A percentile compares a stretch with the other conserved stretches of the same genome.
Conservation (phyloP, 257 asterid genomes). For the Primulina tabacum region DNA sequence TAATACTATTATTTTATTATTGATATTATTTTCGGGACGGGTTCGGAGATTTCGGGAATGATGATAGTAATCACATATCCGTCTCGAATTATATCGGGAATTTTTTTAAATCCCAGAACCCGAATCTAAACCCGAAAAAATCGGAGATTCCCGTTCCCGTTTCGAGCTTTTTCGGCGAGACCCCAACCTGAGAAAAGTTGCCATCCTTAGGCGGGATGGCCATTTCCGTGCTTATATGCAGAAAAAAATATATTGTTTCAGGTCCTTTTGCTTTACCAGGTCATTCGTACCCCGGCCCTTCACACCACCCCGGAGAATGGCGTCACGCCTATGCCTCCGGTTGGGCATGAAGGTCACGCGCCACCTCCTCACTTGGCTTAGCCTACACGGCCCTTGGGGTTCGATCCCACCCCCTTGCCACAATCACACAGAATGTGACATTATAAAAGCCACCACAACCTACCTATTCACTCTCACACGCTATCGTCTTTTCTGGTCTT, state of each 20-base stretch:
- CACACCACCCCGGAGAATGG: not conserved
- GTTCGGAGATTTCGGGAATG: too few species aligned
- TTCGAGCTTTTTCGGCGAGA: too few species aligned
- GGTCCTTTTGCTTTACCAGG: not conserved
- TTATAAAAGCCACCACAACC: constrained; percentile 19
- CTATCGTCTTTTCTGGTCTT: not conserved
- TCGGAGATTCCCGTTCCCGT: too few species aligned
- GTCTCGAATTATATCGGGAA: too few species aligned
- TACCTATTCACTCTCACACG: constrained; percentile 15
- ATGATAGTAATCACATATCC: too few species aligned
- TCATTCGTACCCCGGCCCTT: not conserved
- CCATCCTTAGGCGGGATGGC: too few species aligned
- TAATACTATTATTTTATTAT: too few species aligned
- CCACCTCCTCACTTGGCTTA: not conserved
- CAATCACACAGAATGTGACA: constrained; percentile 1
- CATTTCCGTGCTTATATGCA: not conserved
- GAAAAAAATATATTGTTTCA: not conserved
- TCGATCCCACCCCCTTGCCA: not conserved
- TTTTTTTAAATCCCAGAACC: too few species aligned
- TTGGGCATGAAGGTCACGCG: not conserved
- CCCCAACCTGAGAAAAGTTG: too few species aligned
- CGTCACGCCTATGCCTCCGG: not conserved
- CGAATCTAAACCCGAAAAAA: too few species aligned
- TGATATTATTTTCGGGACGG: too few species aligned
- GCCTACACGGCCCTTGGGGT: not conserved